Evolutionary conservation across 257 asterid species (phyloP).

Genomic region (Ligustrum vulgare): DNA sequence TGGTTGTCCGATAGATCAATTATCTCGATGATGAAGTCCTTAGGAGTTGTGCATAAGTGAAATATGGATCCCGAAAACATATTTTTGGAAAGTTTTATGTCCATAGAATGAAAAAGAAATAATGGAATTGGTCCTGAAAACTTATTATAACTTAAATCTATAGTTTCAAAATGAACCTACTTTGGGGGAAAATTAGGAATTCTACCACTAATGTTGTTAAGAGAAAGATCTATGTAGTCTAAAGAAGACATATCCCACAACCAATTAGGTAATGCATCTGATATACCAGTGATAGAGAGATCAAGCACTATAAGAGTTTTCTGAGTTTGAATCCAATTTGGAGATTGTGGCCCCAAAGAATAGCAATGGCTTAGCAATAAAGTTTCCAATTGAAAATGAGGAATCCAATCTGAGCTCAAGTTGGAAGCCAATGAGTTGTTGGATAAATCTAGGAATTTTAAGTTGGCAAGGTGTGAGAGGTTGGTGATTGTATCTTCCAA

Average conservation of each 20-base stretch:
- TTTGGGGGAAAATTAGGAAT: conserved; percentile 13
- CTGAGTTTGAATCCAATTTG: conserved; percentile 16
- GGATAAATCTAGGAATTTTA: conserved; percentile 16
- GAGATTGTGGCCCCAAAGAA: conserved; percentile 23
- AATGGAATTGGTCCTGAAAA: conserved; percentile 28
- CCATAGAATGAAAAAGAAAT: neutral
- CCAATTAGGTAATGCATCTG: conserved; percentile 35
- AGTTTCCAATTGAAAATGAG: conserved; percentile 25
- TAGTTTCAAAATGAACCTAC: too few species aligned
- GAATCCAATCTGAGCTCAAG: conserved; percentile 24
- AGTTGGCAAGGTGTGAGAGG: conserved; percentile 21
- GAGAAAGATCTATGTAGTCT: conserved; percentile 25
- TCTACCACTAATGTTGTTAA: conserved; percentile 35
- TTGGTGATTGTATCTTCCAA: conserved; percentile 27
- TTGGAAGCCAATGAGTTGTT: conserved; percentile 22
- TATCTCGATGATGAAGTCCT: too few species aligned
- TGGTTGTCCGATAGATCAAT: too few species aligned
- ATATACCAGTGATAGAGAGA: conserved; percentile 25
- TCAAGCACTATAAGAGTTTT: conserved; percentile 14
- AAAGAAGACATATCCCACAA: conserved; percentile 20
- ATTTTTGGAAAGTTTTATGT: conserved; percentile 24
- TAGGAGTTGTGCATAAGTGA: too few species aligned
- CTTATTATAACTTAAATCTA: conserved; percentile 29
- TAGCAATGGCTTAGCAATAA: conserved; percentile 21
- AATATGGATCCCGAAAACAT: too few species aligned